These are phyloP conservation scores for Serpula lacrymans DNA, from an alignment of 768 basidiomycete genomes.

Conservation along the genomic window DNA sequence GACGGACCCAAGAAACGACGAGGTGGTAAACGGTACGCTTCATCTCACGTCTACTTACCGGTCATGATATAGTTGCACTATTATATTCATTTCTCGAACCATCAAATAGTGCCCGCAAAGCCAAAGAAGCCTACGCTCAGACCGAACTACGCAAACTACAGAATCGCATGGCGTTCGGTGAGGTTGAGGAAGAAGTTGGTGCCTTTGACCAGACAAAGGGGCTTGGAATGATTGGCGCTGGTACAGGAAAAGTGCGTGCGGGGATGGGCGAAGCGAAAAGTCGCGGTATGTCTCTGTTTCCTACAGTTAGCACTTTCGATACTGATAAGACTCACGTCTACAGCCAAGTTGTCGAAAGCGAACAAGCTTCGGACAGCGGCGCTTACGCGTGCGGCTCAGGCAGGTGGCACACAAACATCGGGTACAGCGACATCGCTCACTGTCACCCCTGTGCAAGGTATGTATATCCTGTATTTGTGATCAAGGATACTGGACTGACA, in stretches of 20 bases:
- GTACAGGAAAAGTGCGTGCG: constrained; percentile 87
- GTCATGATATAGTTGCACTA: neutral
- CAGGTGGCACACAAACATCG: constrained; percentile 45
- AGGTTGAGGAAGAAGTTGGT: constrained; percentile 93
- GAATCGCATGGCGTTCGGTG: constrained; percentile 94
- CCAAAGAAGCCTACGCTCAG: constrained; percentile 97
- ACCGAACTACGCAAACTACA: constrained; percentile 96
- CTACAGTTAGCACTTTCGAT: neutral
- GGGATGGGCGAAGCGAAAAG: constrained; percentile 86
- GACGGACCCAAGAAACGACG: constrained; percentile 95
- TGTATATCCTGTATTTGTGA: constrained; percentile 12
- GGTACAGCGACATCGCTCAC: constrained; percentile 90
- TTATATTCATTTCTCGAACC: constrained; percentile 1
- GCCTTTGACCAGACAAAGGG: constrained; percentile 98
- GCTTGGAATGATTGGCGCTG: constrained; percentile 90
- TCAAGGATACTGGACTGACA: constrained; percentile 11
- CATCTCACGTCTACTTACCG: neutral
- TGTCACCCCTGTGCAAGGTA: constrained; percentile 95
- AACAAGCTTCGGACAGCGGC: constrained; percentile 89
- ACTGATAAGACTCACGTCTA: constrained; percentile 2
- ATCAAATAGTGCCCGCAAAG: constrained; percentile 96
- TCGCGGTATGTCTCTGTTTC: constrained; percentile 57
- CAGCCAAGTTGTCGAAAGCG: constrained; percentile 94
- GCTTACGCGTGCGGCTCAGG: constrained; percentile 71
- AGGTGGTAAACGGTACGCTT: constrained; percentile 83